A percentile compares a stretch with the other conserved stretches of the same genome.
Conservation (phyloP, 2,329 filamentous ascomycete genomes). For the Diaporthe nobilis region DNA sequence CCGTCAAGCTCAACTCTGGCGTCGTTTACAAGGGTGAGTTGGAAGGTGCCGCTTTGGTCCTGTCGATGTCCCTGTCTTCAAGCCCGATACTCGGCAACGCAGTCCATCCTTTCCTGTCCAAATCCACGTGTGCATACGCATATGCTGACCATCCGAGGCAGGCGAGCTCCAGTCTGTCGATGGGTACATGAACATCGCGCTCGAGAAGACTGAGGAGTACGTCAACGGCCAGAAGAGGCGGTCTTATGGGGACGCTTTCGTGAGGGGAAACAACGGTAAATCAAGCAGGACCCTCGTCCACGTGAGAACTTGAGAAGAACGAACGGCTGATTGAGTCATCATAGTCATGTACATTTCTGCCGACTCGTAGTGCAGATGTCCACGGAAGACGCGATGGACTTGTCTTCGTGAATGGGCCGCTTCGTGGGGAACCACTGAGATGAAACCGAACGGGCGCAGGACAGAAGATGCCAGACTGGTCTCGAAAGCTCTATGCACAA, state of each 20-base stretch:
- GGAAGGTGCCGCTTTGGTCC: conserved; percentile 13
- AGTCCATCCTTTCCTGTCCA: too few relatives aligned
- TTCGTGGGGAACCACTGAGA: too few relatives aligned
- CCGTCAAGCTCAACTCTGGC: conserved; percentile 98
- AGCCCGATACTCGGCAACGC: too few relatives aligned
- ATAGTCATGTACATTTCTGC: conserved; percentile 80
- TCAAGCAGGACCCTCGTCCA: not conserved
- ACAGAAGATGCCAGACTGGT: not conserved
- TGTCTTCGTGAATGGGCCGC: not conserved
- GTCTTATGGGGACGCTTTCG: conserved; percentile 94
- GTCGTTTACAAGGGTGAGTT: conserved; percentile 92
- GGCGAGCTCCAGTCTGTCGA: conserved; percentile 97
- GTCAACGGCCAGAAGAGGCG: conserved; percentile 87
- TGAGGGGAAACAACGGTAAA: conserved; percentile 94
- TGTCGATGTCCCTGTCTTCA: not conserved
- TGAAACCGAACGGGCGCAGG: not conserved
- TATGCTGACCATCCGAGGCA: conserved; percentile 53
- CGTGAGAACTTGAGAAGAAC: conserved; percentile 10
- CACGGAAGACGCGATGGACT: not conserved
- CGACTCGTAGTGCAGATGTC: conserved; percentile 58
- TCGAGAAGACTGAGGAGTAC: conserved; percentile 95
- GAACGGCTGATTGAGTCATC: conserved; percentile 33
- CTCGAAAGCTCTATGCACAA: not conserved
- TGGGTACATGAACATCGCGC: conserved; percentile 99
- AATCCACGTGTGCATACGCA: conserved; percentile 36